A percentile compares a stretch with the other conserved stretches of the same genome.
These are phyloP conservation scores for Lepiota subincarnata DNA, from an alignment of 768 basidiomycete genomes.

Conservation along the genomic window DNA sequence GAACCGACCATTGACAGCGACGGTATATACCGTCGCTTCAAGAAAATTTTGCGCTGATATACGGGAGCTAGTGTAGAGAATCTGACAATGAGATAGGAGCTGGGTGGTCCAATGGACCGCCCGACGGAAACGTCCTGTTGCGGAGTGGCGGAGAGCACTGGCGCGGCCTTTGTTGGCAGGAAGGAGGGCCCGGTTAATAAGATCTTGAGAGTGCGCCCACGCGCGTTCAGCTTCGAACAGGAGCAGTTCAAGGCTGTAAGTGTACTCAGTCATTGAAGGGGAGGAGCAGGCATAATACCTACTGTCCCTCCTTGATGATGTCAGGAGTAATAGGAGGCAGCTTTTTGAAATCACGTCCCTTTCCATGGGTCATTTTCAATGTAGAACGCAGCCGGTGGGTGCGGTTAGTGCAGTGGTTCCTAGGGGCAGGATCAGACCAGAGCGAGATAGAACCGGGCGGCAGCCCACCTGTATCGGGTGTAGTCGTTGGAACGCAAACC, in stretches of 20 bases:
- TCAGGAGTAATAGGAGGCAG: slow-evolving; percentile 62
- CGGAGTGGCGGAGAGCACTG: slow-evolving; percentile 61
- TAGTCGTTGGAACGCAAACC: slow-evolving; percentile 90
- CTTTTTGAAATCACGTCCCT: slow-evolving; percentile 88
- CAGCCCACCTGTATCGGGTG: slow-evolving; percentile 69
- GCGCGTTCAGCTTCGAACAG: slow-evolving; percentile 91
- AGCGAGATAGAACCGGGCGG: neutral
- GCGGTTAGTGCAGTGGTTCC: slow-evolving; percentile 89
- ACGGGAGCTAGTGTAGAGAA: slow-evolving; percentile 48
- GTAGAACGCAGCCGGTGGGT: slow-evolving; percentile 84
- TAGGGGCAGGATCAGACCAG: slow-evolving; percentile 23
- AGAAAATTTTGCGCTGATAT: slow-evolving; percentile 57
- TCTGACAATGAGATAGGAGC: slow-evolving; percentile 69
- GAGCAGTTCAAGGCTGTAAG: slow-evolving; percentile 68
- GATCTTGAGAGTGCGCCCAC: slow-evolving; percentile 86
- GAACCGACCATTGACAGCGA: slow-evolving; percentile 81
- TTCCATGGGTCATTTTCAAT: slow-evolving; percentile 83
- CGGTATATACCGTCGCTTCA: slow-evolving; percentile 73
- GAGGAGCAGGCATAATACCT: slow-evolving; percentile 17
- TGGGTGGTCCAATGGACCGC: slow-evolving; percentile 76
- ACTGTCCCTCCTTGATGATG: slow-evolving; percentile 85
- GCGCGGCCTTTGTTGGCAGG: slow-evolving; percentile 49
- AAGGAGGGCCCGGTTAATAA: slow-evolving; percentile 47
- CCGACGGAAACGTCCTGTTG: slow-evolving; percentile 77
- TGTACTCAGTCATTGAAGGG: slow-evolving; percentile 5